These are phyloP conservation scores for Solanum arcanum DNA, from an alignment of 257 asterid genomes.

Conservation along the genomic window DNA sequence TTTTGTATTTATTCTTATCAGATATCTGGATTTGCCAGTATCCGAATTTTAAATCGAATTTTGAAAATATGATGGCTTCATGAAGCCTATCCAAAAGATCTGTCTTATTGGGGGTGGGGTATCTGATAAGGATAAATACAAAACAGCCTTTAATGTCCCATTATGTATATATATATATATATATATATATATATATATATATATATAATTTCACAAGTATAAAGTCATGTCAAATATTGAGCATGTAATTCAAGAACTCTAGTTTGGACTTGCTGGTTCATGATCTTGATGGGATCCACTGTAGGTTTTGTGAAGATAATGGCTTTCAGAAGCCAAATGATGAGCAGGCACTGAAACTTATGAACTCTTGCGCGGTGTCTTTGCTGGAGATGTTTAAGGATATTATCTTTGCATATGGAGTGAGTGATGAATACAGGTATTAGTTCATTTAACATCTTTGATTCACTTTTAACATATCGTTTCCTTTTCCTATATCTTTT, in stretches of 20 bases:
- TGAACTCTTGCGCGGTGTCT: slow-evolving; percentile 75
- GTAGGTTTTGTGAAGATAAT: slow-evolving; percentile 66
- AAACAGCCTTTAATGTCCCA: too few species aligned
- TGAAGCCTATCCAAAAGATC: too few species aligned
- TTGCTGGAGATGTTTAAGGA: slow-evolving; percentile 68
- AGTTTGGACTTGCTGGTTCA: not conserved
- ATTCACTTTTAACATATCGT: not conserved
- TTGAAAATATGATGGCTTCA: too few species aligned
- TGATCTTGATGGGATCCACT: not conserved
- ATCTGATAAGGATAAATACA: too few species aligned
- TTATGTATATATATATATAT: too few species aligned
- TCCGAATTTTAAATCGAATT: too few species aligned
- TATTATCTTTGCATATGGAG: slow-evolving; percentile 77
- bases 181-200: too few species aligned
- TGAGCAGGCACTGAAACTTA: slow-evolving; percentile 65
- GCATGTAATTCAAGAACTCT: not conserved
- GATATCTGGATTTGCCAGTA: too few species aligned
- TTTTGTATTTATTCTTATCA: too few species aligned
- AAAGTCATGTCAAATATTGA: not conserved
- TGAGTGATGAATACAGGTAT: slow-evolving; percentile 87
- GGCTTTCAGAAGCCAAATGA: slow-evolving; percentile 88
- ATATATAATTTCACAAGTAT: not conserved
- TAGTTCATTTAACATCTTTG: slow-evolving; percentile 1
- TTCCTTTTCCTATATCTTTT: not conserved
- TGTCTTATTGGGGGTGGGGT: too few species aligned